These are phyloP conservation scores for Candida pseudoviswanathii DNA, from an alignment of 1,139 yeast species.

Conservation along the genomic window DNA sequence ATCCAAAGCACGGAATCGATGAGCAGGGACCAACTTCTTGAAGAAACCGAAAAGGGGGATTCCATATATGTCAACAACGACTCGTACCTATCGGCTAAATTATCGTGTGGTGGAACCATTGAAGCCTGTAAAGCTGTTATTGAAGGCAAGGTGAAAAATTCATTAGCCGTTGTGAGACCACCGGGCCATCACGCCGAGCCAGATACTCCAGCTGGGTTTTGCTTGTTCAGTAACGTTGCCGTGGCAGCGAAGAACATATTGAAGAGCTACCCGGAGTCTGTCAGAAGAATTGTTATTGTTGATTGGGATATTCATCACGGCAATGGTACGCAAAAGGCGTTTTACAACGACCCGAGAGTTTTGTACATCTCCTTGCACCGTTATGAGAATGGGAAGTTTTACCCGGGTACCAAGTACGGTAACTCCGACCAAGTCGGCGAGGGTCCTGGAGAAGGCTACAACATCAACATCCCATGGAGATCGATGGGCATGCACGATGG, in stretches of 20 bases:
- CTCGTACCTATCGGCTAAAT: slow-evolving; percentile 80
- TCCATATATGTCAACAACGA: slow-evolving; percentile 95
- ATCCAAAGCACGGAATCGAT: slow-evolving; percentile 76
- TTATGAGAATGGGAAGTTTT: slow-evolving; percentile 87
- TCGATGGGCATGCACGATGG: slow-evolving; percentile 94
- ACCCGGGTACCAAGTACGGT: slow-evolving; percentile 89
- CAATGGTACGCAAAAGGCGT: slow-evolving; percentile 95
- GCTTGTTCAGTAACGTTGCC: slow-evolving; percentile 94
- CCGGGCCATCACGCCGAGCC: slow-evolving; percentile 99
- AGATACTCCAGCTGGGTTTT: slow-evolving; percentile 94
- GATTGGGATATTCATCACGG: slow-evolving; percentile 99
- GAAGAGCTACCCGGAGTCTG: slow-evolving; percentile 83
- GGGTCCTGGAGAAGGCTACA: slow-evolving; percentile 83
- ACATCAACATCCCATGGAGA: slow-evolving; percentile 93
- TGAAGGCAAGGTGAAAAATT: slow-evolving; percentile 88
- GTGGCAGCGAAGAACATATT: slow-evolving; percentile 91
- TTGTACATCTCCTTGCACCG: slow-evolving; percentile 89
- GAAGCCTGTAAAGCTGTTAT: slow-evolving; percentile 96
- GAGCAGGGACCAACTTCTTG: slow-evolving; percentile 75
- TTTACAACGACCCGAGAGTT: slow-evolving; percentile 85
- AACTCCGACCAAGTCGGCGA: slow-evolving; percentile 81
- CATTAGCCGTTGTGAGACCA: slow-evolving; percentile 94
- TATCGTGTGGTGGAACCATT: slow-evolving; percentile 96
- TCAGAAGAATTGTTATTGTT: slow-evolving; percentile 75
- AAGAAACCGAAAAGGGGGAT: slow-evolving; percentile 90